Conservation (phyloP, 2,329 filamentous ascomycete genomes). For the Amesomyces nigricolor region DNA sequence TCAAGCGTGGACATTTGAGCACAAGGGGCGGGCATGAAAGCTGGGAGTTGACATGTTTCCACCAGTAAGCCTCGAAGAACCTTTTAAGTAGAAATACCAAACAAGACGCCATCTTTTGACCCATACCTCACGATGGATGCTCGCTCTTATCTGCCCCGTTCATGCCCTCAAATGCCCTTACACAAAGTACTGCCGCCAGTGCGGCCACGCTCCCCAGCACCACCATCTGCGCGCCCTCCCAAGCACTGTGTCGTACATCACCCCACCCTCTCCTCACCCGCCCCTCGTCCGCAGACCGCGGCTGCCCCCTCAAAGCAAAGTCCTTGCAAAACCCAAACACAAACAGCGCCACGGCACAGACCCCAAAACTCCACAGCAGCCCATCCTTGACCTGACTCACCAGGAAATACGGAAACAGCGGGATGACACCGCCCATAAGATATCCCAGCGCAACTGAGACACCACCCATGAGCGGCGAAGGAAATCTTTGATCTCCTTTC, state of each 20-base stretch:
- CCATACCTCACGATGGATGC: no score
- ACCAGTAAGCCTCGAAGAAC: no score
- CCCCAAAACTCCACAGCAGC: conserved; percentile 30
- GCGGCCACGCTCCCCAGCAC: conserved; percentile 30
- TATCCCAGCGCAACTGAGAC: conserved; percentile 30
- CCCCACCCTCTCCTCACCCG: conserved; percentile 18
- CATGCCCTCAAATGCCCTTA: conserved; percentile 10
- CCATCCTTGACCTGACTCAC: conserved; percentile 27
- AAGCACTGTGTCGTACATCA: conserved; percentile 23
- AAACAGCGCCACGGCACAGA: conserved; percentile 30
- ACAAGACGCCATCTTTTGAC: no score
- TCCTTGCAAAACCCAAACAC: conserved; percentile 30
- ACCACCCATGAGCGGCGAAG: conserved; percentile 25
- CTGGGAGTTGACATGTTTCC: no score
- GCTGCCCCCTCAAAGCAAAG: conserved; percentile 18
- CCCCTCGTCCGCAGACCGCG: neutral
- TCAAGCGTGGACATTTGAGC: no score
- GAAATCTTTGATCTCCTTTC: neutral
- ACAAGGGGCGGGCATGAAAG: no score
- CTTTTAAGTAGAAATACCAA: no score
- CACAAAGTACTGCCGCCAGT: conserved; percentile 29
- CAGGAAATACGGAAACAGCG: conserved; percentile 31
- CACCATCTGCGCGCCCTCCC: conserved; percentile 32
- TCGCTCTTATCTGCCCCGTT: no score
- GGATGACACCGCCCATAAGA: conserved; percentile 29